A percentile compares a stretch with the other conserved stretches of the same genome.
Conservation (phyloP, 192 early-diverging fungal species). For the Dissophora globulifera region DNA sequence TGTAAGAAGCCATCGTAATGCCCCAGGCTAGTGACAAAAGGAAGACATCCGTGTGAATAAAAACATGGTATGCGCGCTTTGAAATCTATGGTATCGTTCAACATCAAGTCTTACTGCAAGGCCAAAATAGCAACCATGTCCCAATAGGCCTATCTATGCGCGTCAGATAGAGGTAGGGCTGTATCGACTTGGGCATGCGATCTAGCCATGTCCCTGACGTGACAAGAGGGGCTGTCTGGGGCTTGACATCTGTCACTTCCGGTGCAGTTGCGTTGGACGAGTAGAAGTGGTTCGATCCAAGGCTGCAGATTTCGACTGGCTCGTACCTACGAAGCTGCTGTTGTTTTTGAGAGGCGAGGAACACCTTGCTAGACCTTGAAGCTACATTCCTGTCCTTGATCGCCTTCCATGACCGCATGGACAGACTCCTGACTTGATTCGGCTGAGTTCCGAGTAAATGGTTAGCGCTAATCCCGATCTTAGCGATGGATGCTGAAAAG, state of each 20-base stretch:
- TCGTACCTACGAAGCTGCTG: neutral
- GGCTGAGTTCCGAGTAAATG: neutral
- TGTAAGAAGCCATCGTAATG: conserved; percentile 75
- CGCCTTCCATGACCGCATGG: conserved; percentile 9
- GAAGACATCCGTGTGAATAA: too few relatives aligned
- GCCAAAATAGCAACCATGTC: conserved; percentile 91
- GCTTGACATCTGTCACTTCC: neutral
- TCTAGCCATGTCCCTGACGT: conserved; percentile 39
- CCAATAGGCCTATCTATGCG: conserved; percentile 93
- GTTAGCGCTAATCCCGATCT: neutral
- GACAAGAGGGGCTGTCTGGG: neutral
- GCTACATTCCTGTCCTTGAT: neutral
- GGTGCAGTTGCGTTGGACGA: neutral
- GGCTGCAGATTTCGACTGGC: neutral
- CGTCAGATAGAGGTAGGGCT: conserved; percentile 79
- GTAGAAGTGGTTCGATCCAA: conserved; percentile 2
- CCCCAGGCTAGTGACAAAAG: conserved; percentile 69
- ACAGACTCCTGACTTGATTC: conserved; percentile 6
- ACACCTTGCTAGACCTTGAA: neutral
- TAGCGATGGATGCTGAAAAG: neutral
- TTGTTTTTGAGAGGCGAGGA: neutral
- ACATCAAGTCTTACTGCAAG: conserved; percentile 74
- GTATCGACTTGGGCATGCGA: conserved; percentile 54
- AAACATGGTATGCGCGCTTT: too few relatives aligned
- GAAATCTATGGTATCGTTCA: too few relatives aligned